Conservation (phyloP, 352 stramenopile genomes). For the Globisporangium recalcitrans region DNA sequence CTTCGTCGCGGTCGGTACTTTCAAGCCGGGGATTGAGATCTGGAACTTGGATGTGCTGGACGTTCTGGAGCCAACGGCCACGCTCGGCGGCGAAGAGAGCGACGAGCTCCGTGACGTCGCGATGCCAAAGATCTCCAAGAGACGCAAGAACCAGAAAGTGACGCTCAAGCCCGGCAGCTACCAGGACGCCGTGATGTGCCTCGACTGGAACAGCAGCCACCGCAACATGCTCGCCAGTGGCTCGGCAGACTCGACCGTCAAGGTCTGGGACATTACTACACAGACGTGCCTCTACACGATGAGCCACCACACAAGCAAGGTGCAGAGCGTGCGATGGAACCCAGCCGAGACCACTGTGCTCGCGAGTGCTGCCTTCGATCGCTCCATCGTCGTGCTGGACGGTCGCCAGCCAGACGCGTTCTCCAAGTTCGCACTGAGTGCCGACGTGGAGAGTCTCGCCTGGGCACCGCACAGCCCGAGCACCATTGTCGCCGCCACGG, state of each 20-base stretch:
- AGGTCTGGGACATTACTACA: conserved; percentile 93
- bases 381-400: conserved; percentile 92
- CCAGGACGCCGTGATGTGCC: conserved; percentile 95
- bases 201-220: conserved; percentile 97
- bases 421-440: conserved; percentile 74
- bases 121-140: conserved; percentile 62
- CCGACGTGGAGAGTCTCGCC: conserved; percentile 88
- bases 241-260: conserved; percentile 97
- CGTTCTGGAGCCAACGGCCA: conserved; percentile 93
- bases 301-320: conserved; percentile 98
- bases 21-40: conserved; percentile 99
- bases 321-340: conserved; percentile 96
- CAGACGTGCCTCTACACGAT: conserved; percentile 94
- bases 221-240: conserved; percentile 97
- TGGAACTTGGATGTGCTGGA: conserved; percentile 99
- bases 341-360: conserved; percentile 95
- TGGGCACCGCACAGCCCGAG: conserved; percentile 93
- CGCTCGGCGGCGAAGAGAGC: conserved; percentile 92
- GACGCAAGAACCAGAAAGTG: conserved; percentile 63
- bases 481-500: conserved; percentile 90
- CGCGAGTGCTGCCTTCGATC: conserved; percentile 94
- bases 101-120: conserved; percentile 72
- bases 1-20: conserved; percentile 99
- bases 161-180: conserved; percentile 93
- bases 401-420: conserved; percentile 81